These are phyloP conservation scores for Termitomyces sp. DNA, from an alignment of 1,284 basidiomycete species.

Conservation along the genomic window DNA sequence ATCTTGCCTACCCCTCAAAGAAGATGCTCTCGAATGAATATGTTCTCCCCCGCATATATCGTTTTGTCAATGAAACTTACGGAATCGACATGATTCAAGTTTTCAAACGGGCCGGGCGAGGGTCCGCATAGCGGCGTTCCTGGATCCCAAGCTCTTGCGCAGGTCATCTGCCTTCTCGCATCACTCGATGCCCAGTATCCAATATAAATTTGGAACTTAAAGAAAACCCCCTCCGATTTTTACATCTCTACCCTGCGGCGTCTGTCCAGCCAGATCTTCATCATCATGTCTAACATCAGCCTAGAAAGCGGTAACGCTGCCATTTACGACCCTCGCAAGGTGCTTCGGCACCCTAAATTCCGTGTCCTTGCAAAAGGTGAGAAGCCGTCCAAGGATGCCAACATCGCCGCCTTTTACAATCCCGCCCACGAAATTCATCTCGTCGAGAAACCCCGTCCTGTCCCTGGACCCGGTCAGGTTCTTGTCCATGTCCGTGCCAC, in stretches of 20 bases:
- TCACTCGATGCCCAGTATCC: neutral
- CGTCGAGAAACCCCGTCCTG: slow-evolving; percentile 52
- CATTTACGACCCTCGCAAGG: slow-evolving; percentile 46
- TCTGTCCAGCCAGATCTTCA: neutral
- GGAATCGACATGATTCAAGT: neutral
- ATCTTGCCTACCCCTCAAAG: neutral
- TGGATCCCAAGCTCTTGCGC: neutral
- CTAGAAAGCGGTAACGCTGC: slow-evolving; percentile 32
- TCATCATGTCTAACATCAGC: slow-evolving; percentile 14
- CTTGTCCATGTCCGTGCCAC: slow-evolving; percentile 58
- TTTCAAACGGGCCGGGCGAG: slow-evolving; percentile 3
- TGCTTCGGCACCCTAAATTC: slow-evolving; percentile 48
- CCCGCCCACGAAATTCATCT: slow-evolving; percentile 54
- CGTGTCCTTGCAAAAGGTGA: slow-evolving; percentile 42
- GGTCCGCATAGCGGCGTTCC: neutral
- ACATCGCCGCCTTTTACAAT: slow-evolving; percentile 60
- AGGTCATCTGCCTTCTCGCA: slow-evolving; percentile 9
- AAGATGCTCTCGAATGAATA: neutral
- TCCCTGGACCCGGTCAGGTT: slow-evolving; percentile 56
- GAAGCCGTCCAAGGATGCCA: slow-evolving; percentile 37
- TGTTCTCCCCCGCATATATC: neutral
- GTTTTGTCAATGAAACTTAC: no score
- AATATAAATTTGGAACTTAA: neutral
- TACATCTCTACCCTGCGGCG: neutral
- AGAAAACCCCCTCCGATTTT: neutral